phyloP scores from a whole-genome alignment of 148 eudicot genomes.

The Heliosperma pusillum region DNA sequence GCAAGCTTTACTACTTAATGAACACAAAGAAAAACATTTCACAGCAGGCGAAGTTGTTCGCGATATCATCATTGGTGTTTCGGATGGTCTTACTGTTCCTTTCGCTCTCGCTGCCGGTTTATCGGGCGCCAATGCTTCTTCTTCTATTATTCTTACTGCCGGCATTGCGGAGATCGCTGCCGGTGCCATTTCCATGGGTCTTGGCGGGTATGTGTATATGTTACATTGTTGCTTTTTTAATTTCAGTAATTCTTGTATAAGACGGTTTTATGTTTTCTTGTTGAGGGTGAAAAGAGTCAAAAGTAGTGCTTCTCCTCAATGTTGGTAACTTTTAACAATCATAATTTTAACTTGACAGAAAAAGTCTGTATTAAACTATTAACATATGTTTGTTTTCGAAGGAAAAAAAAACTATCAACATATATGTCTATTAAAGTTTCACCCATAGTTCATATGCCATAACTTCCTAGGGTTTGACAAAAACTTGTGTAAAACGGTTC shows the following conservation, averaged over 20 bases:
- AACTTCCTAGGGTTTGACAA: no score
- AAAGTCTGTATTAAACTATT: no score
- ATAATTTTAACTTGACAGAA: no score
- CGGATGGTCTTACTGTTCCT: slow-evolving; percentile 93
- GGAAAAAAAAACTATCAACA: no score
- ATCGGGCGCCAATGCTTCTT: slow-evolving; percentile 88
- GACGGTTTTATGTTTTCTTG: neutral
- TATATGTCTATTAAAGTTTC: no score
- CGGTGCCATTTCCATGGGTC: slow-evolving; percentile 97
- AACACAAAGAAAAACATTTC: slow-evolving; percentile 83
- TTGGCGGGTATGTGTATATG: slow-evolving; percentile 72
- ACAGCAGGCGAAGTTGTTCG: slow-evolving; percentile 89
- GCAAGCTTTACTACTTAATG: slow-evolving; percentile 31
- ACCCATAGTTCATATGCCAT: no score
- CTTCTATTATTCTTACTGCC: slow-evolving; percentile 79
- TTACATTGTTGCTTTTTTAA: neutral
- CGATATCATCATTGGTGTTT: slow-evolving; percentile 87
- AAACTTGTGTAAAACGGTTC: no score
- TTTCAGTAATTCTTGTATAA: neutral
- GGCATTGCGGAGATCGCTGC: slow-evolving; percentile 95
- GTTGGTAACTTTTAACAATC: neutral
- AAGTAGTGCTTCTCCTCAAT: neutral
- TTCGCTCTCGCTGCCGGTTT: slow-evolving; percentile 91
- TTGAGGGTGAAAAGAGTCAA: neutral
- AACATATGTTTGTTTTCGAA: no score